Base-by-base conservation (phyloP, 768 basidiomycete species). In the Suillus cothurnatus region DNA sequence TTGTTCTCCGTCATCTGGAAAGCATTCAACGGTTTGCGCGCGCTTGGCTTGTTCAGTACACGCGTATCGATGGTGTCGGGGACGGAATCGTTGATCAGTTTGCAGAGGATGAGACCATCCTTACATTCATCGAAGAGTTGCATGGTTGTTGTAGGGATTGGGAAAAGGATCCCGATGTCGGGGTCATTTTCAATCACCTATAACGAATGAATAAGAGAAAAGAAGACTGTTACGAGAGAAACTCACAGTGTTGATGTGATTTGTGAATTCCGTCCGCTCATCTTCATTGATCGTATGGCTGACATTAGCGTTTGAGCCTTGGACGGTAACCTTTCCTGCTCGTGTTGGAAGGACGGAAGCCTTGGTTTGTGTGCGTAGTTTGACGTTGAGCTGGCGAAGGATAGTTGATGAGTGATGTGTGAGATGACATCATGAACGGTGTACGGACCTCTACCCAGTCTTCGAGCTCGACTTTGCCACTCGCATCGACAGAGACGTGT, bases 1-100 rank as follows among this genome's bases (percentile, higher is more conserved):
- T 99, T 99, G 82, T 99, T 99, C 77, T 99, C 97, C 0, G 97
- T 99, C 72, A 98, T 98, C 73, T 99, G 95, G 87, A 99, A 99
- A 0, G 94, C 94, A 74, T 99, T 99, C 56, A 99, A 84, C 0
- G 92, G 87, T 79, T 95, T 97, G 45, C 87, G 86, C 3, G 85
- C 69, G 4, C 84, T 84, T 0, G 95, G 87, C 77, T 92, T 97
- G 84, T 99, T 99, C 70, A 99, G 84, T 8, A 99, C 97, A 84
- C 97, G 97, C 67, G 88, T 92, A 80, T 99, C 97, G 80, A 99
- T 99, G 7, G 97, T 99, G 78, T 99, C 97, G 14, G 97, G 97
- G 4, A 99, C 97, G 52, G 97, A 97, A 80, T 99, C 97, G 78
- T 99, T 97, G 85, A 99, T 95, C 69, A 99, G 90, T 84, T 98